phyloP scores from a whole-genome alignment of 2,329 filamentous ascomycete genomes.

The Aspergillus texensis region DNA sequence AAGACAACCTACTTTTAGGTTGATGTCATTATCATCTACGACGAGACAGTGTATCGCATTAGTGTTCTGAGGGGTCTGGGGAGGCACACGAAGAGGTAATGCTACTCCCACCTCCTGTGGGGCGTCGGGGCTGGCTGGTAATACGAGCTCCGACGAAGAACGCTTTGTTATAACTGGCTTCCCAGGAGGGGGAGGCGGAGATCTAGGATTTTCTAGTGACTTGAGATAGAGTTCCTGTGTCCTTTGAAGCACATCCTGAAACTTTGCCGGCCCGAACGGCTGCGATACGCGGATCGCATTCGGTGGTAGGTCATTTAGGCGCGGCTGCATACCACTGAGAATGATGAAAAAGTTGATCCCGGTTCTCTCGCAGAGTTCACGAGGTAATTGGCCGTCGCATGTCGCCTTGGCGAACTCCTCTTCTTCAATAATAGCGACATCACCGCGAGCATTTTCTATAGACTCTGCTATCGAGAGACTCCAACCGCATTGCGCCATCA shows the following conservation, averaged over 20 bases:
- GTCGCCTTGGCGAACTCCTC: conserved; percentile 18
- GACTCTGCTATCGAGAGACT: conserved; percentile 27
- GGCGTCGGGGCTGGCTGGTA: not conserved
- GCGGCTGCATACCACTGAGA: conserved; percentile 13
- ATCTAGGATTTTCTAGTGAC: not conserved
- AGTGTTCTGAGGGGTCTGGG: not conserved
- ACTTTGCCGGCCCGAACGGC: conserved; percentile 16
- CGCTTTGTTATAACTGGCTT: not conserved
- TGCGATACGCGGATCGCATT: conserved; percentile 18
- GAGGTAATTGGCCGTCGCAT: conserved; percentile 17
- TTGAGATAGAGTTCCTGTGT: conserved; percentile 1
- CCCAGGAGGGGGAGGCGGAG: no score
- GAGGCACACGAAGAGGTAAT: not conserved
- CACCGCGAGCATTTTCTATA: conserved; percentile 23
- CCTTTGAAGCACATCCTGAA: conserved; percentile 7
- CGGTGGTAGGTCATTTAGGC: not conserved
- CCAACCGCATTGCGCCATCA: conserved; percentile 28
- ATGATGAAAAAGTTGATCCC: conserved; percentile 26
- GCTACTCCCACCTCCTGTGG: conserved; percentile 8
- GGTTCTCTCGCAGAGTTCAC: not conserved
- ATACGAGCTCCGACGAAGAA: not conserved
- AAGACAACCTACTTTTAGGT: conserved; percentile 31
- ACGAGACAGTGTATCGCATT: conserved; percentile 33
- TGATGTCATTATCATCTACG: conserved; percentile 49
- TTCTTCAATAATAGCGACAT: conserved; percentile 33